Percentiles rank a stretch among this genome's conserved stretches.
These are phyloP conservation scores for Mrakia gelida DNA, from an alignment of 768 basidiomycete species.

Conservation along the genomic window DNA sequence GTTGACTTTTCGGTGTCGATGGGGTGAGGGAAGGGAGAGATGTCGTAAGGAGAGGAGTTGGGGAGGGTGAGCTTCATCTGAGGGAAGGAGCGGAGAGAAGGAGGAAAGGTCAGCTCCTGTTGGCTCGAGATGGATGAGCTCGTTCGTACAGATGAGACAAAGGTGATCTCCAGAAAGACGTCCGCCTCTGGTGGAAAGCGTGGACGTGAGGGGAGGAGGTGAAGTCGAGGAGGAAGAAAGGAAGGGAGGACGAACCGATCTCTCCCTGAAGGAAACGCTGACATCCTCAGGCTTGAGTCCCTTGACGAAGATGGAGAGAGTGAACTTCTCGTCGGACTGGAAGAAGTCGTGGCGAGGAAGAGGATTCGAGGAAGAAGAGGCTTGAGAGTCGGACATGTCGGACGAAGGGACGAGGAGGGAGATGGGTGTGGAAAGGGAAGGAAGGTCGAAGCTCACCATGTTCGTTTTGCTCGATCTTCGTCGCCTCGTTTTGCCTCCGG, in stretches of 20 bases:
- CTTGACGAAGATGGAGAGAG: slow-evolving; percentile 23
- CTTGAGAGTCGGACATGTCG: slow-evolving; percentile 8
- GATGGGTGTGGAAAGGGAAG: not conserved
- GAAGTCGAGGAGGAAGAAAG: not conserved
- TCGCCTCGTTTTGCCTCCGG: too few relatives aligned
- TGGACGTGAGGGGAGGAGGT: not conserved
- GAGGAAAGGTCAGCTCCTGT: not conserved
- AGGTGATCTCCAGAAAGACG: not conserved
- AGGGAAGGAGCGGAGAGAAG: too few relatives aligned
- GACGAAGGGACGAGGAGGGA: not conserved
- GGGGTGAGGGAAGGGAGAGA: slow-evolving; percentile 24
- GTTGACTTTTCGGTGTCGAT: slow-evolving; percentile 23
- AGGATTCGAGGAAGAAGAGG: not conserved
- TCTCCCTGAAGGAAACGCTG: slow-evolving; percentile 21
- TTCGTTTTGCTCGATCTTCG: too few relatives aligned
- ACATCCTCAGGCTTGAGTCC: slow-evolving; percentile 24
- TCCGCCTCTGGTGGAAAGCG: too few relatives aligned
- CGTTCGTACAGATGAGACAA: not conserved
- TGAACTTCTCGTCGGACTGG: slow-evolving; percentile 29
- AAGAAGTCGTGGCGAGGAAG: slow-evolving; percentile 29
- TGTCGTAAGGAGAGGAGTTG: slow-evolving; percentile 19
- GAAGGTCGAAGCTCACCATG: slow-evolving; percentile 7
- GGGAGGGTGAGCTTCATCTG: slow-evolving; percentile 27
- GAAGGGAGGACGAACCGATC: slow-evolving; percentile 23
- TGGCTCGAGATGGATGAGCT: not conserved